These are phyloP conservation scores for Boletus edulis DNA, from an alignment of 768 basidiomycete genomes.

Conservation along the genomic window DNA sequence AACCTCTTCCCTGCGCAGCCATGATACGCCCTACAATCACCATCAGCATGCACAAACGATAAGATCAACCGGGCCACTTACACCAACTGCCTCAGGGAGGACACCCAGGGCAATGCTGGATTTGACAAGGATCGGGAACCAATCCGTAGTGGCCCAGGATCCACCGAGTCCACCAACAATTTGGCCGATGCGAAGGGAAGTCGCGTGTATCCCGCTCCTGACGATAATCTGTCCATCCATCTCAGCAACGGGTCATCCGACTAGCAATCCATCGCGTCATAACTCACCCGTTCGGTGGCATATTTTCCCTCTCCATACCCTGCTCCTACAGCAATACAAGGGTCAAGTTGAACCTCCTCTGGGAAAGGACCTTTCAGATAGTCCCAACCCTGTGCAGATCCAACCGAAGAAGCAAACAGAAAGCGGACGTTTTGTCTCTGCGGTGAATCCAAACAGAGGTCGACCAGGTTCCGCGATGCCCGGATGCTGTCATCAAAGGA, in stretches of 20 bases:
- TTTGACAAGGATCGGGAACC: slow-evolving; percentile 44
- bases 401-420: slow-evolving; percentile 28
- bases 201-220: slow-evolving; percentile 24
- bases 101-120: slow-evolving; percentile 27
- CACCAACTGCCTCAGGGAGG: slow-evolving; percentile 30
- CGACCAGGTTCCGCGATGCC: slow-evolving; percentile 33
- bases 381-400: slow-evolving; percentile 24
- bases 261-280: not conserved
- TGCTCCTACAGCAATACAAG: slow-evolving; percentile 26
- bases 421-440: slow-evolving; percentile 11
- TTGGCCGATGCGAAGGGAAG: slow-evolving; percentile 34
- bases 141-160: slow-evolving; percentile 44
- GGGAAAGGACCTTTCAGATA: slow-evolving; percentile 30
- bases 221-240: slow-evolving; percentile 20
- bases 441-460: slow-evolving; percentile 15
- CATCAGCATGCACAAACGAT: not conserved
- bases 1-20: slow-evolving; percentile 42
- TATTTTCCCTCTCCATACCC: slow-evolving; percentile 41
- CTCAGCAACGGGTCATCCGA: too few species aligned
- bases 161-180: slow-evolving; percentile 38
- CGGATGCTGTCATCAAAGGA: slow-evolving; percentile 38
- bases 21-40: slow-evolving; percentile 29
- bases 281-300: slow-evolving; percentile 33
- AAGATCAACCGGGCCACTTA: slow-evolving; percentile 18
- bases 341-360: slow-evolving; percentile 33